These are phyloP conservation scores for Rhodotorula sp. DNA, from an alignment of 1,284 basidiomycete species.

Conservation along the genomic window DNA sequence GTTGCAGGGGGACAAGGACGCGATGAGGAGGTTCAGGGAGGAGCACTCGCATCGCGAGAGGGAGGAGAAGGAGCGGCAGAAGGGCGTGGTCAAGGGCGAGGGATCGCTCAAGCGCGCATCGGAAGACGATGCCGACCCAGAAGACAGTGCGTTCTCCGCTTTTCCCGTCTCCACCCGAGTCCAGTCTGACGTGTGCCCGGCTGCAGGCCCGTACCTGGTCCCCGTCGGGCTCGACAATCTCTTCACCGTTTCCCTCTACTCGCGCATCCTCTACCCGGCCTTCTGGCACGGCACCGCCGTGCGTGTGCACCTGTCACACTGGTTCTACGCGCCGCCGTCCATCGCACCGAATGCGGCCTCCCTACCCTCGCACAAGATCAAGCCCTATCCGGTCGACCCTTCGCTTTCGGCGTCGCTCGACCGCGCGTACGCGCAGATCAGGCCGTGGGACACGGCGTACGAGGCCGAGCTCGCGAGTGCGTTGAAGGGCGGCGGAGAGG, in stretches of 20 bases:
- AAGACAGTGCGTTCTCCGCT: constrained; percentile 3
- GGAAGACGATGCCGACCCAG: constrained; percentile 21
- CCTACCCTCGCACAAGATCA: constrained; percentile 36
- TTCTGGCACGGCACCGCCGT: constrained; percentile 52
- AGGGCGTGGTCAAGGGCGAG: constrained; percentile 19
- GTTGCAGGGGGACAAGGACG: constrained; percentile 21
- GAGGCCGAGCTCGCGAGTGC: constrained; percentile 42
- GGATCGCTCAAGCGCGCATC: constrained; percentile 7
- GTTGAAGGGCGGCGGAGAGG: constrained; percentile 38
- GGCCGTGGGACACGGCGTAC: constrained; percentile 48
- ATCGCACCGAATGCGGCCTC: constrained; percentile 35
- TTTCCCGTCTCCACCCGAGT: too few species aligned
- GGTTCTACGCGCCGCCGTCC: constrained; percentile 51
- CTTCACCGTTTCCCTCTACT: constrained; percentile 45
- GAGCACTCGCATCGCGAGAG: neutral
- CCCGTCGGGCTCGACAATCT: constrained; percentile 48
- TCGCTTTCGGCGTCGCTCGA: constrained; percentile 50
- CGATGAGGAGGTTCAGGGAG: neutral
- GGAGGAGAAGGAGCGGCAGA: constrained; percentile 11
- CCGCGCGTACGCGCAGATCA: constrained; percentile 48
- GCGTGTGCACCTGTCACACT: constrained; percentile 48
- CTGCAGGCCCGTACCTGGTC: constrained; percentile 31
- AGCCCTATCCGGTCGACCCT: constrained; percentile 47
- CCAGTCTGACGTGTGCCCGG: too few species aligned
- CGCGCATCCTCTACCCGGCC: constrained; percentile 48